phyloP scores from a whole-genome alignment of 768 basidiomycete genomes.

The Pulveroboletus sp. region DNA sequence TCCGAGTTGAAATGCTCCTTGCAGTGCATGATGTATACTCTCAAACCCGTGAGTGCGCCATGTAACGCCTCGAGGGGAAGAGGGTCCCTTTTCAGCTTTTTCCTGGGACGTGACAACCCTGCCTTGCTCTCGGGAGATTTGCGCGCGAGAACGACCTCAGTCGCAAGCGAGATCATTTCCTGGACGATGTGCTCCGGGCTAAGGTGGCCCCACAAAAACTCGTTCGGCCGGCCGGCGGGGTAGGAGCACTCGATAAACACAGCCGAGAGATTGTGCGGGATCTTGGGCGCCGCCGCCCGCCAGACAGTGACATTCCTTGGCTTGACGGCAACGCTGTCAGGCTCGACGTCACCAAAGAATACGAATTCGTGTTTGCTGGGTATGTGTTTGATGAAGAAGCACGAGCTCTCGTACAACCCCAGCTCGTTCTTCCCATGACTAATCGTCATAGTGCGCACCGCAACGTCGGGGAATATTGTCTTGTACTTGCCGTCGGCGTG shows the following conservation, averaged over 20 bases:
- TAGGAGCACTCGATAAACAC: slow-evolving; percentile 97
- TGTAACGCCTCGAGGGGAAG: slow-evolving; percentile 40
- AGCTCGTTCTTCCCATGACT: slow-evolving; percentile 61
- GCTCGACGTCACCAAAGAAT: slow-evolving; percentile 94
- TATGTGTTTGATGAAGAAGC: slow-evolving; percentile 79
- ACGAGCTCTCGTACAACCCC: slow-evolving; percentile 68
- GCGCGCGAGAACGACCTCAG: slow-evolving; percentile 53
- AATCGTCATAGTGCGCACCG: slow-evolving; percentile 63
- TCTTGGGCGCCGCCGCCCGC: slow-evolving; percentile 73
- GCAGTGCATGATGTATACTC: slow-evolving; percentile 82
- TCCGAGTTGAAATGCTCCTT: slow-evolving; percentile 64
- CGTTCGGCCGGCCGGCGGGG: slow-evolving; percentile 63
- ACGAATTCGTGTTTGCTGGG: slow-evolving; percentile 64
- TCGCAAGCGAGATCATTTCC: slow-evolving; percentile 69
- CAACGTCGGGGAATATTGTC: slow-evolving; percentile 48
- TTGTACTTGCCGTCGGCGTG: slow-evolving; percentile 49
- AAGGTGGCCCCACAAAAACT: slow-evolving; percentile 79
- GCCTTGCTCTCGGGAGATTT: slow-evolving; percentile 21
- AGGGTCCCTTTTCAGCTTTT: slow-evolving; percentile 36
- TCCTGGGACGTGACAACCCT: slow-evolving; percentile 21
- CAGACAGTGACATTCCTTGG: slow-evolving; percentile 71
- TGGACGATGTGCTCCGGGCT: slow-evolving; percentile 72
- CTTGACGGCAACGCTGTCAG: slow-evolving; percentile 61
- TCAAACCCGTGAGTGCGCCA: slow-evolving; percentile 53
- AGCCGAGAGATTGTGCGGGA: slow-evolving; percentile 62